Percentiles rank a stretch among this genome's conserved stretches.
Conservation (phyloP, 139 green algal genomes). For the Chara braunii region DNA sequence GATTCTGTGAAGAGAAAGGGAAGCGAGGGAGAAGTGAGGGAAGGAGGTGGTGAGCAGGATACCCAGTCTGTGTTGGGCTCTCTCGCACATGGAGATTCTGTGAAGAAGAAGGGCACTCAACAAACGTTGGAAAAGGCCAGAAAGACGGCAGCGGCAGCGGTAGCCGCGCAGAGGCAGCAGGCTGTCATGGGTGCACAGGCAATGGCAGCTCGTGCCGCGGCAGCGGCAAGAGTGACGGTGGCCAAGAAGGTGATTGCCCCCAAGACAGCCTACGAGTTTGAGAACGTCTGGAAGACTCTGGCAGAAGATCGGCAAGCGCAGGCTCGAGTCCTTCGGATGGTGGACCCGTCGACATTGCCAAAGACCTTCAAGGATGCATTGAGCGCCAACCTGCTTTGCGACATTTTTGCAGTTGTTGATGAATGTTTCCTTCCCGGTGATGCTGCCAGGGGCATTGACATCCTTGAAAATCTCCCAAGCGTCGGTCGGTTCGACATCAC, state of each 20-base stretch:
- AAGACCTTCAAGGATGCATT: slow-evolving; percentile 14
- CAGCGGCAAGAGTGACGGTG: not conserved
- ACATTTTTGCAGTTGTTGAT: slow-evolving; percentile 2
- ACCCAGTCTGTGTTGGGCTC: no score
- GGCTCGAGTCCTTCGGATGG: slow-evolving; percentile 5
- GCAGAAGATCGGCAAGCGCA: slow-evolving; percentile 1
- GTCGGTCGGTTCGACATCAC: slow-evolving; percentile 17
- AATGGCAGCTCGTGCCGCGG: slow-evolving; percentile 16
- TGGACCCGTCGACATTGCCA: slow-evolving; percentile 2
- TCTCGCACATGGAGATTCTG: no score
- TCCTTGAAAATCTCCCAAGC: slow-evolving; percentile 7
- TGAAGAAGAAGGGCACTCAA: no score
- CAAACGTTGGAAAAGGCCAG: slow-evolving; percentile 5
- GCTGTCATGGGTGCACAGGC: no score
- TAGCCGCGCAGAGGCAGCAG: no score
- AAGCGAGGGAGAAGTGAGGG: no score
- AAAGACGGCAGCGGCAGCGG: slow-evolving; percentile 1
- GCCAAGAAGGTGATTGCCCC: not conserved
- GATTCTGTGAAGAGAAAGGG: no score
- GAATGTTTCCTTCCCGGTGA: slow-evolving; percentile 10
- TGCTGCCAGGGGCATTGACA: slow-evolving; percentile 1
- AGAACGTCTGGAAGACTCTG: slow-evolving; percentile 6
- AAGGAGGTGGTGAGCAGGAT: no score
- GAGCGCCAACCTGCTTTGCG: not conserved
- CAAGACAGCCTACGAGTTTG: slow-evolving; percentile 25